Base-by-base conservation (phyloP, 1,284 basidiomycete species). In the Ceratobasidium sp. region DNA sequence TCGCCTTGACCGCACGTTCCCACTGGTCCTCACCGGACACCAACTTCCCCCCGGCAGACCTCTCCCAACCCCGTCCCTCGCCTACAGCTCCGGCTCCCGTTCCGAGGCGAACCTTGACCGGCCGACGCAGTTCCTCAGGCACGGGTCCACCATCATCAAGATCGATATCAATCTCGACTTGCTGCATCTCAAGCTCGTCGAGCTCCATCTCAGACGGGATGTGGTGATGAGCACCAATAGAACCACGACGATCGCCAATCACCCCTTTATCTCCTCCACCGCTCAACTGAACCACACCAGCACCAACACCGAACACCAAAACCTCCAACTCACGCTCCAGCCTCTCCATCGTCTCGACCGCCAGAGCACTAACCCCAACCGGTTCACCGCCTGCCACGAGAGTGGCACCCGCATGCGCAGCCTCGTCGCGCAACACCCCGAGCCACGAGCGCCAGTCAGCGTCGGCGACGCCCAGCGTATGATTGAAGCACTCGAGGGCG, bases 401-500 rank as follows among this genome's bases (percentile, higher is more conserved):
- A 50, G 48, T n/a, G 23, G 20, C 66, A 26, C 20, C 23, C 5
- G 66, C 66, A 68, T 52, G n/a, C 20, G 44, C 46, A n/a, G 70
- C 70, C 42, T 56, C 70, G 26, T 73, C 70, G n/a, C 42, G 56
- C 38, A 73, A 42, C n/a, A 73, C 70, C 5, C 56, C 70, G 42
- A 79, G 78, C 78, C 78, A 79, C 4, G 61, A 59, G 33, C 59
- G 56, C 78, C 78, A 79, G 46, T 77, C 75, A 33, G 57, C n/a
- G 38, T 70, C 44, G 26, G 66, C 42, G 20, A 79, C 75, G 62
- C 38, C 75, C 46, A 79, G 78, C 28, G 75, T 59, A 56, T 77
- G 77, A 59, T 67, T 65, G 59, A 79, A 77, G 28, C 69, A 74
- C 44, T 73, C 69, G 69, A 79, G 78, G 2, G 78, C 78, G 20